Evolutionary conservation across 2,329 filamentous ascomycete genomes (phyloP).

Genomic region (Botrytis sinoallii): DNA sequence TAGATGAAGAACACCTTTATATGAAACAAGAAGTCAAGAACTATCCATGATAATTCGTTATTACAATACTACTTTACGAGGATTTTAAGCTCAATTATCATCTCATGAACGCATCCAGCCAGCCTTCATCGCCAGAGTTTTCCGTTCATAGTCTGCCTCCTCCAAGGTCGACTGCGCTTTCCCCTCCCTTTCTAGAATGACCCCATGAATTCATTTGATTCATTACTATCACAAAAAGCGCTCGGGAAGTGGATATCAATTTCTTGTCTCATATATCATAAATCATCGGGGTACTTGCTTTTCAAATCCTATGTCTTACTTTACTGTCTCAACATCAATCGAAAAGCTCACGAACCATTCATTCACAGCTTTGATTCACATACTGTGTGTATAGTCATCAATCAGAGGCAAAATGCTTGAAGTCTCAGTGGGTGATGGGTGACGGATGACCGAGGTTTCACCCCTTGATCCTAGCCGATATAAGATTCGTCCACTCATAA

Average conservation of each 20-base stretch:
- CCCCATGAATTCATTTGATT: not conserved
- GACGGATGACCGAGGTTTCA: not conserved
- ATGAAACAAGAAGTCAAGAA: not conserved
- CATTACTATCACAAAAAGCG: not conserved
- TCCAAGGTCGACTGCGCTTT: not conserved
- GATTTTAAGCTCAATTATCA: not conserved
- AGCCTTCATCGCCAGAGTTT: not conserved
- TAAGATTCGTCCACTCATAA: slow-evolving; percentile 2
- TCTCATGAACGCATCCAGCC: not conserved
- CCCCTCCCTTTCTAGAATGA: not conserved
- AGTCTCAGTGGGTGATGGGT: not conserved
- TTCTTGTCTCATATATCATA: slow-evolving; percentile 6
- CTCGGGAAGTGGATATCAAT: not conserved
- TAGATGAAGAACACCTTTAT: not conserved
- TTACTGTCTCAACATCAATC: not conserved
- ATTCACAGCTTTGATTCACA: not conserved
- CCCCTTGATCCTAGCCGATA: not conserved
- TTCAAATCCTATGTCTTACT: not conserved
- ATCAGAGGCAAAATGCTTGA: not conserved
- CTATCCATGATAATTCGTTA: not conserved
- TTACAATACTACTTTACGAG: not conserved
- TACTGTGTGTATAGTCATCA: not conserved
- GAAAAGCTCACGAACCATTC: not conserved
- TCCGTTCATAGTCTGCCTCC: not conserved
- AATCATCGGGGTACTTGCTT: not conserved